These are phyloP conservation scores for Ceriops zippeliana DNA, from an alignment of 345 rosid genomes.

Conservation along the genomic window DNA sequence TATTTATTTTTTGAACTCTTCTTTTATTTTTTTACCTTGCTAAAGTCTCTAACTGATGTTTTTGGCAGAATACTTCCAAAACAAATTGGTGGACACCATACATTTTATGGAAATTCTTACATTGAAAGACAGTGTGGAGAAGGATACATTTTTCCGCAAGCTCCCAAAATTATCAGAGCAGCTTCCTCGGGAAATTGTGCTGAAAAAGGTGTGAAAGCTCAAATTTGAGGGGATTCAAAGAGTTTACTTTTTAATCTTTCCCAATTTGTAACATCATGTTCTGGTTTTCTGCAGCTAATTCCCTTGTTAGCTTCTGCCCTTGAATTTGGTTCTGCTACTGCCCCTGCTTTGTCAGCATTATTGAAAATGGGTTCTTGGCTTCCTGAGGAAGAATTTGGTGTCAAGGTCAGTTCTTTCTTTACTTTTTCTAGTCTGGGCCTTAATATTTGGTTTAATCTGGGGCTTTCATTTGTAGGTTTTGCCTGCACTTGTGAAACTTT, in stretches of 20 bases:
- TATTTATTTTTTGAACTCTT: not conserved
- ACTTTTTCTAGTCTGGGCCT: not conserved
- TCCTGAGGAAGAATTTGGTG: slow-evolving; percentile 76
- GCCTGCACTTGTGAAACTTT: slow-evolving; percentile 84
- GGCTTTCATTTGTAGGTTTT: slow-evolving; percentile 54
- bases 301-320: slow-evolving; percentile 96
- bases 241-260: slow-evolving; percentile 6
- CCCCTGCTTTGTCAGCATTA: slow-evolving; percentile 85
- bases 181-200: slow-evolving; percentile 94
- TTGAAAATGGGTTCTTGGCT: slow-evolving; percentile 98
- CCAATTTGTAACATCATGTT: slow-evolving; percentile 26
- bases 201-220: slow-evolving; percentile 66
- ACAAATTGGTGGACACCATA: slow-evolving; percentile 98
- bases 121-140: slow-evolving; percentile 91
- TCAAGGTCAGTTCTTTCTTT: slow-evolving; percentile 51
- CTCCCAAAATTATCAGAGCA: slow-evolving; percentile 96
- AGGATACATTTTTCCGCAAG: slow-evolving; percentile 94
- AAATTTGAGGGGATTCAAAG: slow-evolving; percentile 17
- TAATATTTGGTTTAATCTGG: not conserved
- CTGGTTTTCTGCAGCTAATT: slow-evolving; percentile 71
- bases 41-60: slow-evolving; percentile 12
- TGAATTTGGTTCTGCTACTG: slow-evolving; percentile 97
- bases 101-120: slow-evolving; percentile 98
- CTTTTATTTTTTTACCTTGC: not conserved
- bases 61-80: slow-evolving; percentile 92